phyloP scores from a whole-genome alignment of 2,329 filamentous ascomycete genomes.

The Ramichloridium luteum region DNA sequence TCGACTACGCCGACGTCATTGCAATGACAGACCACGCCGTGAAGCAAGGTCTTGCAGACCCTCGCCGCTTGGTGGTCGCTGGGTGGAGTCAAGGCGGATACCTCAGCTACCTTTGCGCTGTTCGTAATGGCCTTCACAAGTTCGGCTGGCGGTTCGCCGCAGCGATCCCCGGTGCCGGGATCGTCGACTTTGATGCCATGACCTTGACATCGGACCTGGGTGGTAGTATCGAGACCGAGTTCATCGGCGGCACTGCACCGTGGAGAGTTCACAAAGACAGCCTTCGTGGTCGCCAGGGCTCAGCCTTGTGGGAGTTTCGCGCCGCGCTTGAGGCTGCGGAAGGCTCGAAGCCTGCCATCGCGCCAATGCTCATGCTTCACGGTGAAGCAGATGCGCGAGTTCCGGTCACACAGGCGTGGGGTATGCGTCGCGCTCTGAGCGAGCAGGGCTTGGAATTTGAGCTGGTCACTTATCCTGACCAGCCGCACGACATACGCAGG shows the following conservation, averaged over 20 bases:
- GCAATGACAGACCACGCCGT: conserved; percentile 26
- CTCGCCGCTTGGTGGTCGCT: conserved; percentile 24
- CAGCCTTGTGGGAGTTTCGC: conserved; percentile 22
- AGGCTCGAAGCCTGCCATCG: conserved; percentile 11
- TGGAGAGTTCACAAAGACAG: conserved; percentile 18
- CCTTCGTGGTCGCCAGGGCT: conserved; percentile 12
- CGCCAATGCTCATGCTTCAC: conserved; percentile 27
- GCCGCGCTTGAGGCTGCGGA: conserved; percentile 12
- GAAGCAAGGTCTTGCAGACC: conserved; percentile 22
- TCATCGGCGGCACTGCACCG: conserved; percentile 15
- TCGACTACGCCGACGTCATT: conserved; percentile 29
- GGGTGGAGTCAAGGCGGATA: conserved; percentile 31
- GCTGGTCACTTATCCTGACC: conserved; percentile 26
- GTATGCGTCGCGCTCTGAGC: conserved; percentile 22
- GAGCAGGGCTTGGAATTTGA: conserved; percentile 21
- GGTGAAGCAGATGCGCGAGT: conserved; percentile 25
- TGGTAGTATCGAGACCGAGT: conserved; percentile 16
- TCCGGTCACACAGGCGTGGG: conserved; percentile 25
- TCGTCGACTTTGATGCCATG: conserved; percentile 28
- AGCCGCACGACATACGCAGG: conserved; percentile 23
- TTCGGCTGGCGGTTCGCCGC: conserved; percentile 28
- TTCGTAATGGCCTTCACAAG: conserved; percentile 24
- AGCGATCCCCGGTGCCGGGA: conserved; percentile 27
- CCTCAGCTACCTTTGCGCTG: conserved; percentile 27
- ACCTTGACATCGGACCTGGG: conserved; percentile 23